Percentiles rank a stretch among this genome's conserved stretches.
phyloP scores from a whole-genome alignment of 1,284 basidiomycete species.

The Bjerkandera adusta region DNA sequence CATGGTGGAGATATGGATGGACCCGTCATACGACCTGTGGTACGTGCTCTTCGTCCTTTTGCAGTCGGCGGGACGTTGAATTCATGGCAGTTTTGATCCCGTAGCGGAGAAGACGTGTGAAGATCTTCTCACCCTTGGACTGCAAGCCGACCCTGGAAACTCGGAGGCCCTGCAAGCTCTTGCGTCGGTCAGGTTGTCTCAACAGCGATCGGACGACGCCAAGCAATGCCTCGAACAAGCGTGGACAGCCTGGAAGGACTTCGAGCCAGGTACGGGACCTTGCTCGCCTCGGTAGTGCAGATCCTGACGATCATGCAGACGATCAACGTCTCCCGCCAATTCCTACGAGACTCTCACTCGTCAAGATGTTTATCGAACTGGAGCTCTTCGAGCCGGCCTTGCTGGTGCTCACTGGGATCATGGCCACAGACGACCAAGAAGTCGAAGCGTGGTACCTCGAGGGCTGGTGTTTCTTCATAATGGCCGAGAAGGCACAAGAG shows the following conservation, averaged over 20 bases:
- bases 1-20: constrained; percentile 97
- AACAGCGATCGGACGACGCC: constrained; percentile 81
- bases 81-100: constrained; percentile 67
- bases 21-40: constrained; percentile 87
- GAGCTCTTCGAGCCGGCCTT: constrained; percentile 70
- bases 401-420: constrained; percentile 75
- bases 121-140: constrained; percentile 66
- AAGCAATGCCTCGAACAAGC: constrained; percentile 67
- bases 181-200: constrained; percentile 88
- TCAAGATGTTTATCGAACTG: constrained; percentile 85
- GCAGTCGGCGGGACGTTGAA: not conserved
- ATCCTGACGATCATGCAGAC: constrained; percentile 39
- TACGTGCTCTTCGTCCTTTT: constrained; percentile 33
- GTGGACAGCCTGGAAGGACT: constrained; percentile 73
- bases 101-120: constrained; percentile 83
- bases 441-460: constrained; percentile 95
- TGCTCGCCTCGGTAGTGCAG: constrained; percentile 4
- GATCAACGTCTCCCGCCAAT: constrained; percentile 74
- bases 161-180: constrained; percentile 80
- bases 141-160: constrained; percentile 76
- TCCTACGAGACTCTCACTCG: constrained; percentile 69
- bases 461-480: constrained; percentile 90
- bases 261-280: constrained; percentile 59
- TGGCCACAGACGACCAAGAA: constrained; percentile 83
- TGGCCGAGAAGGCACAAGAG: constrained; percentile 65